A percentile compares a stretch with the other conserved stretches of the same genome.
These are phyloP conservation scores for Macrophomina pseudophaseolina DNA, from an alignment of 2,329 filamentous ascomycete species.

Conservation along the genomic window DNA sequence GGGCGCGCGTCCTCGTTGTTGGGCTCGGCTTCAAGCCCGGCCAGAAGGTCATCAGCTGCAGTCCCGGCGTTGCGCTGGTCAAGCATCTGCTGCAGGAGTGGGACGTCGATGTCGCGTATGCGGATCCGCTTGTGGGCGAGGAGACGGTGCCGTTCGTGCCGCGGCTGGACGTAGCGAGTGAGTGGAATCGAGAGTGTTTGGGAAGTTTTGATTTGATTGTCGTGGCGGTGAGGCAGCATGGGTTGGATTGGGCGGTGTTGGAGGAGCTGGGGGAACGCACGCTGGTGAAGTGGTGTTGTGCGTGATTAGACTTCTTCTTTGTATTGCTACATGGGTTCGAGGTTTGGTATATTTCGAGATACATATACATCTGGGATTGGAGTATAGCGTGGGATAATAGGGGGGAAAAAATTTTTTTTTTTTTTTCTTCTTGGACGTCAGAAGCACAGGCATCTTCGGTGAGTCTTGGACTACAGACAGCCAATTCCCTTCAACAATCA, in stretches of 20 bases:
- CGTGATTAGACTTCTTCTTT: not conserved
- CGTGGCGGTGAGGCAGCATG: conserved; percentile 51
- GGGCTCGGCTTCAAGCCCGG: conserved; percentile 59
- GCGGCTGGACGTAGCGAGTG: conserved; percentile 43
- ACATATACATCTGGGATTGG: not conserved
- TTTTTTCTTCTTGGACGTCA: too few species aligned
- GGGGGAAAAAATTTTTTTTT: too few species aligned
- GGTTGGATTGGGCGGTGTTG: conserved; percentile 50
- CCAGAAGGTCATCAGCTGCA: conserved; percentile 55
- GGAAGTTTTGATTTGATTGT: conserved; percentile 52
- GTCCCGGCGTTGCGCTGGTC: conserved; percentile 53
- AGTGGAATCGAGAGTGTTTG: conserved; percentile 49
- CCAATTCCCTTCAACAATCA: too few species aligned
- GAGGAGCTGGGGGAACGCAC: conserved; percentile 43
- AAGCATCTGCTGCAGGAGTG: conserved; percentile 41
- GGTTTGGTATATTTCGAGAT: not conserved
- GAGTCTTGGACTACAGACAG: too few species aligned
- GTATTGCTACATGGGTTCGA: not conserved
- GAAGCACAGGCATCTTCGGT: too few species aligned
- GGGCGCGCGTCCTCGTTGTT: conserved; percentile 57
- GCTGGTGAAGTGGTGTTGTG: conserved; percentile 32
- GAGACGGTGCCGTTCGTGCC: conserved; percentile 48
- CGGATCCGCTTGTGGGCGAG: conserved; percentile 54
- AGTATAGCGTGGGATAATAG: not conserved
- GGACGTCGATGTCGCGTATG: conserved; percentile 51